These are phyloP conservation scores for Cyclostephanos invisitatus DNA, from an alignment of 108 stramenopile genomes.

Conservation along the genomic window DNA sequence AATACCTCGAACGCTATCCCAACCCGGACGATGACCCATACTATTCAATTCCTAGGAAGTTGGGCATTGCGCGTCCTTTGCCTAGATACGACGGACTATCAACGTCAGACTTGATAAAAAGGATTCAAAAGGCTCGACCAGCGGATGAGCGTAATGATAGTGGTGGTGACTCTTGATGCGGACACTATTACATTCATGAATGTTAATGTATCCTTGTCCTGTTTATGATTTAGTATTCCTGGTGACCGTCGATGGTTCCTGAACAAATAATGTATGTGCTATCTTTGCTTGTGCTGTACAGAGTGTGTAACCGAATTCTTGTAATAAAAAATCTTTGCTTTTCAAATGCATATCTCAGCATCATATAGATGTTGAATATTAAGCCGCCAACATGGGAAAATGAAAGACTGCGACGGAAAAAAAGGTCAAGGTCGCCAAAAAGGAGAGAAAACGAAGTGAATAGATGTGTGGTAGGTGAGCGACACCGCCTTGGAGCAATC, in stretches of 20 bases:
- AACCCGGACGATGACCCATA: conserved; percentile 89
- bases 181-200: not conserved
- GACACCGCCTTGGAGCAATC: too few relatives aligned
- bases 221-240: not conserved
- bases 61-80: conserved; percentile 83
- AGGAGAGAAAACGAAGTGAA: too few relatives aligned
- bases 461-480: too few relatives aligned
- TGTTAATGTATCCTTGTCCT: not conserved
- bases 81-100: conserved; percentile 77
- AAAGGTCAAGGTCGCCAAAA: too few relatives aligned
- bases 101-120: conserved; percentile 83
- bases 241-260: not conserved
- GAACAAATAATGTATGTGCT: not conserved
- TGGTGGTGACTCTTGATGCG: conserved; percentile 29
- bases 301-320: too few relatives aligned
- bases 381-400: too few relatives aligned
- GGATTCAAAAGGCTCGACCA: conserved; percentile 71
- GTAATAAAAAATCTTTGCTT: too few relatives aligned
- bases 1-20: conserved; percentile 85
- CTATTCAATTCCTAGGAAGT: conserved; percentile 72
- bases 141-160: conserved; percentile 63
- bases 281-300: too few relatives aligned
- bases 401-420: too few relatives aligned
- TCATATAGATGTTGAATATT: too few relatives aligned
- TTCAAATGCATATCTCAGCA: too few relatives aligned